These are phyloP conservation scores for Chlamydomonas sphaeroides DNA, from an alignment of 139 green algal species.

Conservation along the genomic window DNA sequence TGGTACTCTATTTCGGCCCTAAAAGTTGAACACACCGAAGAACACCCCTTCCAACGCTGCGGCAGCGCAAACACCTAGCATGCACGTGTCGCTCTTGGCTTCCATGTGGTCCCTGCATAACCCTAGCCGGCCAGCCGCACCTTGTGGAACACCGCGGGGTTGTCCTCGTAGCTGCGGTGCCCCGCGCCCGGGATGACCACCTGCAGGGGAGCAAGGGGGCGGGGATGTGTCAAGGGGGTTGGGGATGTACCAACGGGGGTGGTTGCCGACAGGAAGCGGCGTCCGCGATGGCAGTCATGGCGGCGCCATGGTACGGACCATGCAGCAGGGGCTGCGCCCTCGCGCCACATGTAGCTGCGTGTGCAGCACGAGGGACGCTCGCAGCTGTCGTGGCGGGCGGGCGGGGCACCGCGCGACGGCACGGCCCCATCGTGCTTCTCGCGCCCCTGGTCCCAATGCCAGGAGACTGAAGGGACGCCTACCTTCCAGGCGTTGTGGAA, in stretches of 20 bases:
- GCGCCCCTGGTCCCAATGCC: background rate
- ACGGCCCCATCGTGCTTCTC: background rate
- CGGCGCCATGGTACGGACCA: too few relatives aligned
- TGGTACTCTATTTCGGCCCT: too few relatives aligned
- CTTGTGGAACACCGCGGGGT: constrained; percentile 38
- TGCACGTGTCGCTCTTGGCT: background rate
- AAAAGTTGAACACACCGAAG: background rate
- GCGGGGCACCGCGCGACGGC: background rate
- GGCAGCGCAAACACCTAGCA: background rate
- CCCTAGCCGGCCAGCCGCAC: background rate
- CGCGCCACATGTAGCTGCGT: background rate
- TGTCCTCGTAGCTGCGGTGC: constrained; percentile 54
- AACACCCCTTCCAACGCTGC: background rate
- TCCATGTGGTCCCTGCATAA: too few relatives aligned
- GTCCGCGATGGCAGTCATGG: too few relatives aligned
- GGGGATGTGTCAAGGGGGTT: background rate
- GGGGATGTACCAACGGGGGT: too few relatives aligned
- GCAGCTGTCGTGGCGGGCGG: too few relatives aligned
- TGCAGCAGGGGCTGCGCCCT: too few relatives aligned
- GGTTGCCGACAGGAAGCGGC: too few relatives aligned
- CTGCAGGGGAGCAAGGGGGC: background rate
- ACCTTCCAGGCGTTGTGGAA: constrained; percentile 44
- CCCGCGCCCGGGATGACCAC: constrained; percentile 38
- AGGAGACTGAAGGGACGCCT: background rate
- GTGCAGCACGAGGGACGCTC: background rate